phyloP scores from a whole-genome alignment of 2,329 filamentous ascomycete genomes.

The Colletotrichum sansevieriae region DNA sequence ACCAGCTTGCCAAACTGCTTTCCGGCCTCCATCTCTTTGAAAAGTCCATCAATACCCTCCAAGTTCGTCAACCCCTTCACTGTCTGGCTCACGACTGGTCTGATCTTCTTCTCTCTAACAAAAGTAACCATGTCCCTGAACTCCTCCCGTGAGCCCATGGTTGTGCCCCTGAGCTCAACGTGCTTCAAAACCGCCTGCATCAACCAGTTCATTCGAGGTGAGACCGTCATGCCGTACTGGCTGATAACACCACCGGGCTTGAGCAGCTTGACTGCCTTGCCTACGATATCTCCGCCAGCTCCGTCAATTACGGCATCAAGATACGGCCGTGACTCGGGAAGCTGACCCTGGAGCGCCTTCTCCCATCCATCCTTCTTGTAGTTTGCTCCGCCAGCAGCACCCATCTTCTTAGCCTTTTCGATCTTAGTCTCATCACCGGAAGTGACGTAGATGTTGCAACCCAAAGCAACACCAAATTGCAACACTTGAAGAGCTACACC shows the following conservation, averaged over 20 bases:
- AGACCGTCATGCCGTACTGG: slow-evolving; percentile 91
- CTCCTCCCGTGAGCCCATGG: slow-evolving; percentile 92
- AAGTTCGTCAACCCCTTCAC: slow-evolving; percentile 81
- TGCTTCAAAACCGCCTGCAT: slow-evolving; percentile 91
- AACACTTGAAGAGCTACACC: slow-evolving; percentile 88
- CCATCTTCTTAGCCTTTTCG: slow-evolving; percentile 75
- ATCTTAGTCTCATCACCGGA: slow-evolving; percentile 83
- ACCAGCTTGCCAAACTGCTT: slow-evolving; percentile 95
- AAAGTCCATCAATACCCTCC: slow-evolving; percentile 83
- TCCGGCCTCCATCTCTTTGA: slow-evolving; percentile 88
- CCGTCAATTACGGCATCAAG: slow-evolving; percentile 92
- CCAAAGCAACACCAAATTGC: slow-evolving; percentile 81
- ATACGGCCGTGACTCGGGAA: slow-evolving; percentile 75
- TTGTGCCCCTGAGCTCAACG: slow-evolving; percentile 86
- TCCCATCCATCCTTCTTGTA: slow-evolving; percentile 89
- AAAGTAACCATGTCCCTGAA: slow-evolving; percentile 93
- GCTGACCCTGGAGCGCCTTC: slow-evolving; percentile 73
- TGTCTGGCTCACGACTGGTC: slow-evolving; percentile 81
- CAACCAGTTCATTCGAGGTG: slow-evolving; percentile 86
- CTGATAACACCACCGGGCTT: slow-evolving; percentile 88
- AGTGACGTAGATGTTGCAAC: slow-evolving; percentile 85
- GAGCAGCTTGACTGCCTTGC: slow-evolving; percentile 75
- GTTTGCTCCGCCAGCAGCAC: slow-evolving; percentile 83
- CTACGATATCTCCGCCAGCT: slow-evolving; percentile 87
- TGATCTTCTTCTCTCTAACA: slow-evolving; percentile 78